Evolutionary conservation across 148 eudicot genomes (phyloP).

Genomic region (Euryodendron excelsum): DNA sequence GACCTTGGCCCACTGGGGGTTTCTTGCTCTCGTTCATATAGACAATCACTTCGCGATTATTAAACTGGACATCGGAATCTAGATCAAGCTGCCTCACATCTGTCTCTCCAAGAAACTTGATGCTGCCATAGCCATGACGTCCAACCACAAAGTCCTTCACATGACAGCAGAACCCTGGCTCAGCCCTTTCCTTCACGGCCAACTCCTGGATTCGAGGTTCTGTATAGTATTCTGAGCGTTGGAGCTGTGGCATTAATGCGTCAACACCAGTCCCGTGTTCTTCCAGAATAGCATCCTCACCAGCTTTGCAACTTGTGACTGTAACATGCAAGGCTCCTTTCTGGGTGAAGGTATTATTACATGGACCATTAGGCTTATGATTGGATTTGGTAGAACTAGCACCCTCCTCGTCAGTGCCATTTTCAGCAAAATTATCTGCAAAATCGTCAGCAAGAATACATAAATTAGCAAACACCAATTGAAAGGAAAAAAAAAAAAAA

Average conservation of each 20-base stretch:
- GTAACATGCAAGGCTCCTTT: background rate
- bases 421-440: slow-evolving; percentile 6
- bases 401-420: slow-evolving; percentile 5
- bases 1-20: slow-evolving; percentile 66
- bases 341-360: background rate
- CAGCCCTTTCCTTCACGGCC: slow-evolving; percentile 36
- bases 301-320: slow-evolving; percentile 3
- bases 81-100: slow-evolving; percentile 57
- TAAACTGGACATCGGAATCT: slow-evolving; percentile 45
- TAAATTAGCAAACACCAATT: background rate
- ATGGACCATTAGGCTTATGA: too few species aligned
- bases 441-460: background rate
- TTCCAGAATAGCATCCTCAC: background rate
- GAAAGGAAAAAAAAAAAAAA: background rate
- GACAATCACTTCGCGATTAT: slow-evolving; percentile 52
- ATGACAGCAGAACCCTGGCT: slow-evolving; percentile 55
- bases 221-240: slow-evolving; percentile 47
- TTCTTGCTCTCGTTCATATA: slow-evolving; percentile 49
- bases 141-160: slow-evolving; percentile 76
- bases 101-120: slow-evolving; percentile 65
- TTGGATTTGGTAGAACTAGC: background rate
- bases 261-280: slow-evolving; percentile 14
- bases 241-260: slow-evolving; percentile 51
- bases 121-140: slow-evolving; percentile 56
- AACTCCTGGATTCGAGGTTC: slow-evolving; percentile 50